Evolutionary conservation across 805 yeast species (phyloP).

Genomic region (Saccharomyces kudriavzevii): DNA sequence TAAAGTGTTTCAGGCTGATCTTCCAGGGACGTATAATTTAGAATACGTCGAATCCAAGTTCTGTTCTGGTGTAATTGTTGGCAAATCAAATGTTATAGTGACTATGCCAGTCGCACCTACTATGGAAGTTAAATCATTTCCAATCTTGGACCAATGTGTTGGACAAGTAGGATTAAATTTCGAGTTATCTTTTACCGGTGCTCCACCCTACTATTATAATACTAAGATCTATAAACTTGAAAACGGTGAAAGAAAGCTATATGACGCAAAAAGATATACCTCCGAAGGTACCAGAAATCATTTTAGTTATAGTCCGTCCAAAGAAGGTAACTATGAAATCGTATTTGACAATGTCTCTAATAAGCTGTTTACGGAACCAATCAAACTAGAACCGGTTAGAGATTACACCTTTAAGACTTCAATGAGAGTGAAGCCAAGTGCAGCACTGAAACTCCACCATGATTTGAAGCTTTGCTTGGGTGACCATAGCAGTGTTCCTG

Average conservation of each 20-base stretch:
- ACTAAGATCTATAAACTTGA: constrained; percentile 52
- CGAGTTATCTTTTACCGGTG: constrained; percentile 60
- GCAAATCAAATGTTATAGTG: constrained; percentile 45
- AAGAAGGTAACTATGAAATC: constrained; percentile 75
- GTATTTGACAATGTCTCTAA: constrained; percentile 60
- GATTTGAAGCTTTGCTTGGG: constrained; percentile 39
- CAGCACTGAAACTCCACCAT: constrained; percentile 29
- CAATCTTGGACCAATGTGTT: constrained; percentile 78
- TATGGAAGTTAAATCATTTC: constrained; percentile 34
- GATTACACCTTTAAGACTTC: constrained; percentile 57
- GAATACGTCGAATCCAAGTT: constrained; percentile 45
- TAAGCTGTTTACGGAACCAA: constrained; percentile 45
- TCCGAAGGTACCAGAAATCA: constrained; percentile 42
- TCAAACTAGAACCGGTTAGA: constrained; percentile 27
- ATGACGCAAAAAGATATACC: constrained; percentile 31
- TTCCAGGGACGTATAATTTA: constrained; percentile 63
- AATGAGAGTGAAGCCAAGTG: constrained; percentile 63
- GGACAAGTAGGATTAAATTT: constrained; percentile 84
- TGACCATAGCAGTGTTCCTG: constrained; percentile 39
- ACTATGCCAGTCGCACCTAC: constrained; percentile 52
- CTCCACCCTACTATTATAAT: constrained; percentile 69
- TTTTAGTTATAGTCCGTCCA: constrained; percentile 64
- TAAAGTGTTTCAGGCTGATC: constrained; percentile 34
- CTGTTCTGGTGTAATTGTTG: constrained; percentile 61
- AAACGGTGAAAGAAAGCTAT: constrained; percentile 29